Conservation (phyloP, 192 early-diverging fungal genomes). For the Helicostylum pulchrum region DNA sequence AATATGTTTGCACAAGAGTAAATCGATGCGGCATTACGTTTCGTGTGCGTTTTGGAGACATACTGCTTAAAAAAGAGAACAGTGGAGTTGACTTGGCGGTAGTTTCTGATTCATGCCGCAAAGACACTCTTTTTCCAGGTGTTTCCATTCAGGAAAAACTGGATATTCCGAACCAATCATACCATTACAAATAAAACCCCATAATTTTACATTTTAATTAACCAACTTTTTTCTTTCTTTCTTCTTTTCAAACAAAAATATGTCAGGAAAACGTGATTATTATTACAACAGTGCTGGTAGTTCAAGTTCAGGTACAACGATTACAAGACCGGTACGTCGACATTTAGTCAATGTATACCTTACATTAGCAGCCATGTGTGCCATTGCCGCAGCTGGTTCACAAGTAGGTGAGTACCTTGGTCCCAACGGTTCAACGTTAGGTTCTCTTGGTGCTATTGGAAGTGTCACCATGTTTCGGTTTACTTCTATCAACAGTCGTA, state of each 20-base stretch:
- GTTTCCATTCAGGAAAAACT: too few relatives aligned
- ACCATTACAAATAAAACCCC: too few relatives aligned
- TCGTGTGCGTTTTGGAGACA: too few relatives aligned
- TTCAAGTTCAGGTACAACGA: not conserved
- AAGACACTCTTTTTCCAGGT: too few relatives aligned
- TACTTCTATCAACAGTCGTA: not conserved
- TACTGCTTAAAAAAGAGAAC: too few relatives aligned
- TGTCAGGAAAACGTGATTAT: not conserved
- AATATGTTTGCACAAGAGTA: too few relatives aligned
- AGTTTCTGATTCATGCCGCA: too few relatives aligned
- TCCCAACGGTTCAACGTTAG: not conserved
- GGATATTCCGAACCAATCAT: too few relatives aligned
- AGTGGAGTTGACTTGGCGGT: too few relatives aligned
- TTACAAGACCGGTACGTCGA: slow-evolving; percentile 22
- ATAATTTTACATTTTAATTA: too few relatives aligned
- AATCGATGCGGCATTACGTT: too few relatives aligned
- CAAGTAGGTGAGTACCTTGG: not conserved
- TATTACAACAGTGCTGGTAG: not conserved
- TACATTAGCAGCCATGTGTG: slow-evolving; percentile 26
- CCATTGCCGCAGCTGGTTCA: slow-evolving; percentile 17
- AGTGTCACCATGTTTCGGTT: slow-evolving; percentile 18
- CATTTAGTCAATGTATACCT: slow-evolving; percentile 29
- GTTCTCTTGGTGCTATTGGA: slow-evolving; percentile 11
- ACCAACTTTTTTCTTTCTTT: too few relatives aligned
- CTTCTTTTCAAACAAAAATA: not conserved